Base-by-base conservation (phyloP, 768 basidiomycete genomes). In the Gautieria morchelliformis region DNA sequence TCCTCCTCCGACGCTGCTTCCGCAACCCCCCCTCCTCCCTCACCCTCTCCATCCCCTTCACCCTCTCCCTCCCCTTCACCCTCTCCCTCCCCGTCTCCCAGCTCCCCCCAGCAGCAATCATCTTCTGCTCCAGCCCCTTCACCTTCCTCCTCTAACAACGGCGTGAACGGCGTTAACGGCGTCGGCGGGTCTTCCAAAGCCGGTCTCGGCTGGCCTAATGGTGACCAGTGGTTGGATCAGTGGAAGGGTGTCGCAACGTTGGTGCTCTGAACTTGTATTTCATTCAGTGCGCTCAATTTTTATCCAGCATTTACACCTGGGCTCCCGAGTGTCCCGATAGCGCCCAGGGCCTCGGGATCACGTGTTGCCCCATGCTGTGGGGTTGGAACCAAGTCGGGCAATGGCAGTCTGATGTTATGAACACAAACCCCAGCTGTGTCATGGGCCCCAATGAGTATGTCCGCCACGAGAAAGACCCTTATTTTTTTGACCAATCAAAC, bases 381-480 rank as follows among this genome's bases (percentile, higher is more conserved):
- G 83, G 85, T 59, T 62, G 66, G 7, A 73, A 77, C 30, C 75
- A 86, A 54, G 65, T 75, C 24, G 60, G 53, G 7, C 12, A 37
- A 20, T 57, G 56, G 72, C 78, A 15, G 86, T 87, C 67, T 62
- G 73, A 57, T 66, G 65, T 2, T 58, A 71, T 44, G 78, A 84
- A 32, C 69, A 80, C 40, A 82, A 85, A 63, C 78, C 82, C 53
- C 63, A 69, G 22, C 64, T 64, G 66, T 53, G 79, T 75, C 41
- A 61, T 87, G 20, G 85, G 82, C 53, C 69, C 78, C 66, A 96
- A 95, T 64, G 93, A 93, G 92, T 91, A 58, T 11, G 82, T 42
- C 14, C 47, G 39, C 17, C 22, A 30, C 62, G 10, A 11, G 17
- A 20, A 17, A 11, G 2, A 24, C 42, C 4, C 10, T 57, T n/a